Conservation (phyloP, 441 rosid species). For the Pelargonium myrrhifolium region DNA sequence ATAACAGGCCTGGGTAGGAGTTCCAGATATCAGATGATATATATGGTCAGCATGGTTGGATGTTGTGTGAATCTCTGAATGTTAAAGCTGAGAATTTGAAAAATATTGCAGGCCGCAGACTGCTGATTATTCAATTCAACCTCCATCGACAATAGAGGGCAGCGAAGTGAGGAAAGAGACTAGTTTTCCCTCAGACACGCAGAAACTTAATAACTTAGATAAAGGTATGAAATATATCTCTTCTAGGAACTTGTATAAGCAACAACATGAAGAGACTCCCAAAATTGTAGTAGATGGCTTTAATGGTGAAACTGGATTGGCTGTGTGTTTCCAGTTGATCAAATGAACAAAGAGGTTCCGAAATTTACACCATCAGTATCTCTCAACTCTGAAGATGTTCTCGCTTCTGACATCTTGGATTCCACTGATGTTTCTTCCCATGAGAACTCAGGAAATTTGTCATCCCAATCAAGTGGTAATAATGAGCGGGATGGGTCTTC, state of each 20-base stretch:
- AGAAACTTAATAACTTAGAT: slow-evolving; percentile 25
- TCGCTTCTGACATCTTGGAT: slow-evolving; percentile 17
- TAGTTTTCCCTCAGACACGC: slow-evolving; percentile 24
- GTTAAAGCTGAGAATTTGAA: slow-evolving; percentile 16
- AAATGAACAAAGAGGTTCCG: slow-evolving; percentile 19
- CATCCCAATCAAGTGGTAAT: slow-evolving; percentile 19
- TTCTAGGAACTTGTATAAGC: slow-evolving; percentile 21
- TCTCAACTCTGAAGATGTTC: slow-evolving; percentile 17
- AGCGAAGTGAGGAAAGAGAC: slow-evolving; percentile 18
- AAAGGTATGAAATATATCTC: slow-evolving; percentile 20
- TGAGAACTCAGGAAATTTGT: slow-evolving; percentile 17
- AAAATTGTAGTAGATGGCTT: slow-evolving; percentile 17
- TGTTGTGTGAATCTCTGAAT: slow-evolving; percentile 17
- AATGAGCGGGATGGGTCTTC: slow-evolving; percentile 21
- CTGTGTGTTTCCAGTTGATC: slow-evolving; percentile 19
- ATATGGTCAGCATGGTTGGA: slow-evolving; percentile 7
- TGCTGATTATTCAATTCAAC: slow-evolving; percentile 30
- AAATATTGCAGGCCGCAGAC: slow-evolving; percentile 38
- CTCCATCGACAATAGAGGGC: slow-evolving; percentile 19
- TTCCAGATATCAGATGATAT: slow-evolving; percentile 16
- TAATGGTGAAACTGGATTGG: slow-evolving; percentile 18
- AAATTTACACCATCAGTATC: slow-evolving; percentile 13
- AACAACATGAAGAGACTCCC: slow-evolving; percentile 23
- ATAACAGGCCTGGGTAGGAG: slow-evolving; percentile 35
- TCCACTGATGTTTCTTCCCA: slow-evolving; percentile 22